Evolutionary conservation across 208 protist genomes (phyloP).

Genomic region (Crithidia bombi): DNA sequence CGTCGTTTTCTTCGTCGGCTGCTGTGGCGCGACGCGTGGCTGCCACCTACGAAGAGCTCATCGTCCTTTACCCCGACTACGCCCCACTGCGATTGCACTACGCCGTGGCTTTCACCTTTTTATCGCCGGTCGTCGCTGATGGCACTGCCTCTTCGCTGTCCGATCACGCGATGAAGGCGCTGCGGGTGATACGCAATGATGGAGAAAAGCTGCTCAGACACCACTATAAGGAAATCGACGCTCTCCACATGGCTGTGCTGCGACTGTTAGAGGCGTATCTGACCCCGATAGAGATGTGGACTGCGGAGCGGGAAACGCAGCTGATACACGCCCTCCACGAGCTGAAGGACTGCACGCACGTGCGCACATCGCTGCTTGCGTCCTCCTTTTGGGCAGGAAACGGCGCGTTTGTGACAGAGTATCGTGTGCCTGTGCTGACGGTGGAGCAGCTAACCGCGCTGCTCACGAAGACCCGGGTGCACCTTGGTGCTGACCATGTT

Average conservation of each 20-base stretch:
- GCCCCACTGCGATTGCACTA: conserved; percentile 82
- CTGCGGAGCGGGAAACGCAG: conserved; percentile 7
- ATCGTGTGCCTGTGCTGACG: conserved; percentile 20
- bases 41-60: conserved; percentile 83
- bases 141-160: background rate
- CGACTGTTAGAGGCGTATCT: conserved; percentile 55
- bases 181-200: conserved; percentile 28
- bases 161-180: conserved; percentile 24
- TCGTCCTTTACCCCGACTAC: conserved; percentile 64
- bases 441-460: conserved; percentile 13
- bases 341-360: conserved; percentile 7
- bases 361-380: conserved; percentile 5
- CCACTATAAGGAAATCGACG: conserved; percentile 32
- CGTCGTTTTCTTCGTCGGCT: conserved; percentile 38
- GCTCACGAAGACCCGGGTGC: conserved; percentile 15
- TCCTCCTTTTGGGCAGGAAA: conserved; percentile 1
- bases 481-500: conserved; percentile 16
- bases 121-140: background rate
- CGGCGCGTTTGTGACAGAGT: conserved; percentile 12
- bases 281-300: conserved; percentile 19
- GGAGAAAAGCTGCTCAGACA: conserved; percentile 10
- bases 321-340: conserved; percentile 18
- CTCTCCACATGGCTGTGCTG: conserved; percentile 38
- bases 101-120: conserved; percentile 30
- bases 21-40: conserved; percentile 45